A percentile compares a stretch with the other conserved stretches of the same genome.
Evolutionary conservation across 2,329 filamentous ascomycete genomes (phyloP).

Genomic region (Clonostachys solani): DNA sequence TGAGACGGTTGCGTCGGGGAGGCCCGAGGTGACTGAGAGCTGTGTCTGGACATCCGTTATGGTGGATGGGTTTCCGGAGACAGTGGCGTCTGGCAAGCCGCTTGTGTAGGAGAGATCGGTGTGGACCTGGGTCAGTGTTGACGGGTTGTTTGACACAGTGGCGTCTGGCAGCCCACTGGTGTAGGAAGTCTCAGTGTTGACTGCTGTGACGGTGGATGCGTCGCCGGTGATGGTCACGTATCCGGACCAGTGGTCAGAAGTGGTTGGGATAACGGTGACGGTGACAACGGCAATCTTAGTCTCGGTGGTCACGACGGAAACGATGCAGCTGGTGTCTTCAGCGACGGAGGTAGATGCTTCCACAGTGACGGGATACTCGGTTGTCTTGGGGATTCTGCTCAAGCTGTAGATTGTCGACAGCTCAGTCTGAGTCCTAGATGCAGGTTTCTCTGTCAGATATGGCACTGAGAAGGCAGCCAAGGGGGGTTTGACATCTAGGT

Average conservation of each 20-base stretch:
- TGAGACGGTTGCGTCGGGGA: slow-evolving; percentile 24
- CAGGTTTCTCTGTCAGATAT: slow-evolving; percentile 5
- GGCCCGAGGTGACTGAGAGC: slow-evolving; percentile 17
- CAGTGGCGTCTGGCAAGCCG: slow-evolving; percentile 15
- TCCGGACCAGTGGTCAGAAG: slow-evolving; percentile 3
- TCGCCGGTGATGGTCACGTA: slow-evolving; percentile 17
- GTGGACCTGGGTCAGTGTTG: slow-evolving; percentile 12
- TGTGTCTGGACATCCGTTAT: slow-evolving; percentile 20
- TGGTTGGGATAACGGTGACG: slow-evolving; percentile 10
- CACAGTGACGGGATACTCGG: neutral
- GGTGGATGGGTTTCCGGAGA: slow-evolving; percentile 19
- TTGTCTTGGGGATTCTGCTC: slow-evolving; percentile 7
- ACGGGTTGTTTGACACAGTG: slow-evolving; percentile 18
- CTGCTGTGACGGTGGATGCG: slow-evolving; percentile 14
- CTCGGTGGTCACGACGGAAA: slow-evolving; percentile 14
- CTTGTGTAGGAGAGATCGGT: slow-evolving; percentile 13
- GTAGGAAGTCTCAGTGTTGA: slow-evolving; percentile 12
- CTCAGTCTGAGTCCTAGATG: slow-evolving; percentile 22
- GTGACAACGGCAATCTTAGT: slow-evolving; percentile 11
- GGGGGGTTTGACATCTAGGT: too few relatives aligned
- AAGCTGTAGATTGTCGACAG: slow-evolving; percentile 25
- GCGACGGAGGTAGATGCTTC: slow-evolving; percentile 1
- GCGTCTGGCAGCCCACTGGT: slow-evolving; percentile 14
- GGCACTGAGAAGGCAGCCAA: neutral
- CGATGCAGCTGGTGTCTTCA: slow-evolving; percentile 5